Conservation (phyloP, 805 yeast species). For the Kodamaea sagamina region DNA sequence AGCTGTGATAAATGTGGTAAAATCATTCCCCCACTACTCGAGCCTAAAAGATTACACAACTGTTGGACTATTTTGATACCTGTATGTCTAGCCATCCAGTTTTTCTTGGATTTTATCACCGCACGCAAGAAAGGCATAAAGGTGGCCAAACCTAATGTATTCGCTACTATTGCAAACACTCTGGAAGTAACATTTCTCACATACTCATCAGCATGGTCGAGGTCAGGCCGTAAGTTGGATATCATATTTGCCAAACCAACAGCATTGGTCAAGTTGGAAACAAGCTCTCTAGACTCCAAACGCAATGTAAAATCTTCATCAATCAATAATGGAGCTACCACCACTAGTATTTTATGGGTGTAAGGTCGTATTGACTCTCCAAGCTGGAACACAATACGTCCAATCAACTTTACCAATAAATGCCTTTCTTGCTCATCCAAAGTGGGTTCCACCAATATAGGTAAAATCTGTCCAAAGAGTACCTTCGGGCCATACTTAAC, state of each 20-base stretch:
- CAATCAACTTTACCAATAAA: conserved; percentile 72
- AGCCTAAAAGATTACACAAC: conserved; percentile 65
- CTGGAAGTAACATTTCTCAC: conserved; percentile 75
- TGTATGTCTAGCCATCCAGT: conserved; percentile 82
- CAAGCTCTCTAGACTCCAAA: conserved; percentile 75
- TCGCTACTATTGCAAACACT: conserved; percentile 81
- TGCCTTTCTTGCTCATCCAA: conserved; percentile 84
- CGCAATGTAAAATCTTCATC: conserved; percentile 80
- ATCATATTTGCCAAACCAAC: conserved; percentile 83
- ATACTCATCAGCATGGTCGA: conserved; percentile 80
- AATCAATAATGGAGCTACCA: conserved; percentile 73
- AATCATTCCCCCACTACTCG: conserved; percentile 47
- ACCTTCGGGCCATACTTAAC: conserved; percentile 66
- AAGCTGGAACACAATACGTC: conserved; percentile 64
- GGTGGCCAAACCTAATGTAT: conserved; percentile 70
- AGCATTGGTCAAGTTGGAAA: conserved; percentile 72
- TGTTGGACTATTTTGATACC: conserved; percentile 80
- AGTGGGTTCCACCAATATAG: conserved; percentile 68
- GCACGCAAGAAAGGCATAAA: conserved; percentile 81
- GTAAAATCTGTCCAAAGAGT: conserved; percentile 70
- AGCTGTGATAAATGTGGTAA: conserved; percentile 71
- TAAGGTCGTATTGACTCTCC: conserved; percentile 70
- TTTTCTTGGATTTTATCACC: conserved; percentile 71
- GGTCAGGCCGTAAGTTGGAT: conserved; percentile 75
- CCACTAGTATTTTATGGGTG: conserved; percentile 69